Evolutionary conservation across 495 filamentous ascomycete species (phyloP), one percentile per base, ranked within the genome.

Genomic region (Neurospora pannonica): DNA sequence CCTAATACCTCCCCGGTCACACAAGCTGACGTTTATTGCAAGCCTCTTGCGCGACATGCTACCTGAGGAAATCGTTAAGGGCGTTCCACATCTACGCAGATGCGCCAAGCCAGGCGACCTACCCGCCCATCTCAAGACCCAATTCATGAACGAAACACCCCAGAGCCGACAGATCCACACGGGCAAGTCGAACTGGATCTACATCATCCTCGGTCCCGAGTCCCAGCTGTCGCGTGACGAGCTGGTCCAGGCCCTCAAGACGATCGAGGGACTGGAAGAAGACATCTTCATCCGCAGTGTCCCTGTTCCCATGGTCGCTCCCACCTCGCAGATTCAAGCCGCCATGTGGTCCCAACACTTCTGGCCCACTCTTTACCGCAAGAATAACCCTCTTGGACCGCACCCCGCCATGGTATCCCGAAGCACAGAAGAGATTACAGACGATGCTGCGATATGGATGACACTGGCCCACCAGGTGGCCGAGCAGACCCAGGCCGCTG

Each of bases 341-440:
- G 86, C 89, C 10, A 81, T 86, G 80, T 97, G 93, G 94, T 90
- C 89, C 38, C 84, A 88, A 36, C 86, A 88, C 37, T 92, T 94
- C 79, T 99, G 96, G 96, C 97, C 96, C 0, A 90, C 92, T 6
- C 86, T 93, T 9, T 98, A 97, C 84, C 94, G 94, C 73, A 91
- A 91, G 78, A 91, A 88, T 74, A 94, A 94, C 78, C 89, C 94
- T 39, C 87, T 94, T 79, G 89, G 93, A 70, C 86, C 94, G 75
- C 90, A 94, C 81, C 88, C 91, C 72, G 84, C 87, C 48, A 88
- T 88, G 74, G 87, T 89, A n/a, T 80, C 84, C 21, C 80, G 87
- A 76, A 77, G 81, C 28, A 86, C 88, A 34, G 85, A 89, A 2
- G 89, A 90, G 31, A 89, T 97, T n/a, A 76, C 82, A 11, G 76